These are phyloP conservation scores for Anthracocystis panici-leucophaei DNA, from an alignment of 1,284 basidiomycete genomes.

Conservation along the genomic window DNA sequence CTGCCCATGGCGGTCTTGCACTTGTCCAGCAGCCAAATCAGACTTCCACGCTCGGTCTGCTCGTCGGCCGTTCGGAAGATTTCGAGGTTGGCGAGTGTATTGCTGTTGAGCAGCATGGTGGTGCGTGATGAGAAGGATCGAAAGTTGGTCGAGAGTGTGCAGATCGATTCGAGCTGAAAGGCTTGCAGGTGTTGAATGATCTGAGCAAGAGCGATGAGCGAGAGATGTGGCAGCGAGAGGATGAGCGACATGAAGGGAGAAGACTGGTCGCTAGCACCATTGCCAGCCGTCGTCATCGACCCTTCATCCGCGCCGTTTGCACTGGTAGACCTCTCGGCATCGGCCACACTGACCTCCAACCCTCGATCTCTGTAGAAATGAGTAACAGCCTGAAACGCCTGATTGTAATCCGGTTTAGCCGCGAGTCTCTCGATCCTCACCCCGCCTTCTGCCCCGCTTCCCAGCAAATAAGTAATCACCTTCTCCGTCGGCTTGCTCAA, in stretches of 20 bases:
- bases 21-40: conserved; percentile 87
- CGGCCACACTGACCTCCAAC: background rate
- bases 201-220: conserved; percentile 82
- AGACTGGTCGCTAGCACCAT: background rate
- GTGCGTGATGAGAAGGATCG: conserved; percentile 77
- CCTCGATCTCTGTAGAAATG: conserved; percentile 75
- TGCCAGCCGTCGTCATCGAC: conserved; percentile 26
- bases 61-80: conserved; percentile 74
- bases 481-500: conserved; percentile 83
- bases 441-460: conserved; percentile 60
- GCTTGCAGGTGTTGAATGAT: conserved; percentile 80
- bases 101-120: conserved; percentile 89
- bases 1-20: conserved; percentile 88
- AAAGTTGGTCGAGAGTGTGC: conserved; percentile 73
- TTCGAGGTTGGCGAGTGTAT: conserved; percentile 84
- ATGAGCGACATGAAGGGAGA: conserved; percentile 31
- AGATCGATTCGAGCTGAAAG: conserved; percentile 76
- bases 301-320: background rate
- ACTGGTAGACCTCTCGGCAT: no score
- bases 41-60: conserved; percentile 77
- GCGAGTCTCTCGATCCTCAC: conserved; percentile 77
- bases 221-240: conserved; percentile 69
- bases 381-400: conserved; percentile 80
- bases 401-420: conserved; percentile 75
- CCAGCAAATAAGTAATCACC: conserved; percentile 77